Base-by-base conservation (phyloP, 331 rosid species). In the Rosa hybrid region DNA sequence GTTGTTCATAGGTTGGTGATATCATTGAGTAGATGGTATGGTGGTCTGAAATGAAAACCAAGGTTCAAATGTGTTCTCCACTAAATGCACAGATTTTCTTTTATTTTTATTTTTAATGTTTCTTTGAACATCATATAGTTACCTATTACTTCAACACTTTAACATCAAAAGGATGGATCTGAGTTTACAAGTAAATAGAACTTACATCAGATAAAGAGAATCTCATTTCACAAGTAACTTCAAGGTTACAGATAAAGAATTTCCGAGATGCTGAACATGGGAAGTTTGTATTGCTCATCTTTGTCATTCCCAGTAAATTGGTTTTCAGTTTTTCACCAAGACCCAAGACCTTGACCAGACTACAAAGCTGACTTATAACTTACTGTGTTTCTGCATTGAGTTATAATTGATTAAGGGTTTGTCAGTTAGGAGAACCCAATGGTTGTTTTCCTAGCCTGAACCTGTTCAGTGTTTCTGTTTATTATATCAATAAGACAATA, bases 321-420 rank as follows among this genome's bases (percentile, higher is more conserved):
- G 68, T 79, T 68, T 25, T 70, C 45, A 75, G 50, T 60, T 79
- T 68, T 25, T 70, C 45, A 75, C 12, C 69, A 41, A 59, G 12
- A 50, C 62, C 13, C 21, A 53, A 65, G 54, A 23, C 49, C 80
- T 78, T 73, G 38, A 67, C 20, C 45, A 54, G 71, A 48, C 34
- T 56, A 10, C 41, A 20, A 30, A 45, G 25, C 34, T 21, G 72
- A 57, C 13, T 53, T 56, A 16, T 10, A 14, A 42, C 49, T 44
- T 39, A 59, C 59, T 60, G 48, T 44, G 48, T 76, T 50, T 54
- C 68, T 38, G 38, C 38, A 49, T 50, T 44, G 49, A 42, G 38
- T 60, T 41, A 34, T 23, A 12, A 11, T 84, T 20, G 25, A 45
- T 71, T 8, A 45, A 41, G 39, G 54, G 45, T 46, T 75, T 65